Evolutionary conservation across 2,329 filamentous ascomycete genomes (phyloP), one percentile per base, ranked within the genome.

Genomic region (Colletotrichum sp.): DNA sequence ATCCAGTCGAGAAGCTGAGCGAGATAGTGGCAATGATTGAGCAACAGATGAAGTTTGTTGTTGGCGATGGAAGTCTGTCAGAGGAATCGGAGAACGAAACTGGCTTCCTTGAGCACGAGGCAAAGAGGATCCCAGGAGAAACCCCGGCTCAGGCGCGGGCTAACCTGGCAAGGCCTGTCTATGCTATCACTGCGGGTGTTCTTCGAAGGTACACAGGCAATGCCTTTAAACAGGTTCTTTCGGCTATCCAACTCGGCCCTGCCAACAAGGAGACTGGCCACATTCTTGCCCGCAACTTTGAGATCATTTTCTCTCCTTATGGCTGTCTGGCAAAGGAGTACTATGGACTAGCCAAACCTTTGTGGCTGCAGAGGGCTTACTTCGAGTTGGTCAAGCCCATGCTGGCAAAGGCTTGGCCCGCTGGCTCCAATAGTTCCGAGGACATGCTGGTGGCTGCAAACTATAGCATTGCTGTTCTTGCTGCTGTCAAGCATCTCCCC

Each of bases 311-410:
- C 57, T 83, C 84, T 4, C 82, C 85, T 6, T 85, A 86, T 68
- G 80, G 81, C 3, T 81, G 83, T 34, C 81, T 89, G 2, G 82
- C 81, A 18, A 82, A 85, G 63, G 84, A 86, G 6, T 85, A 84
- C 77, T 87, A 87, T 71, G 87, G 87, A 6, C 77, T 28, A 55
- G 77, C 86, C 3, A 87, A 86, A 77, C 85, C 86, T 5, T 82
- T 90, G 2, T 88, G 86, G 85, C 82, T 84, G 74, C 89, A 91
- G 74, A 89, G 88, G 81, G 81, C 87, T 3, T 90, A 90, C 79
- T 83, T 86, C 63, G 83, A 87, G 65, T 81, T 90, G 9, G 85
- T 85, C 28, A 85, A 85, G 78, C 87, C 88, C 5, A 85, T 90
- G 80, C 82, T 90, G 5, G 79, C 82, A 16, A 80, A 82, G 4